These are phyloP conservation scores for Grosmannia serpens DNA, from an alignment of 2,329 filamentous ascomycete species.

Conservation along the genomic window DNA sequence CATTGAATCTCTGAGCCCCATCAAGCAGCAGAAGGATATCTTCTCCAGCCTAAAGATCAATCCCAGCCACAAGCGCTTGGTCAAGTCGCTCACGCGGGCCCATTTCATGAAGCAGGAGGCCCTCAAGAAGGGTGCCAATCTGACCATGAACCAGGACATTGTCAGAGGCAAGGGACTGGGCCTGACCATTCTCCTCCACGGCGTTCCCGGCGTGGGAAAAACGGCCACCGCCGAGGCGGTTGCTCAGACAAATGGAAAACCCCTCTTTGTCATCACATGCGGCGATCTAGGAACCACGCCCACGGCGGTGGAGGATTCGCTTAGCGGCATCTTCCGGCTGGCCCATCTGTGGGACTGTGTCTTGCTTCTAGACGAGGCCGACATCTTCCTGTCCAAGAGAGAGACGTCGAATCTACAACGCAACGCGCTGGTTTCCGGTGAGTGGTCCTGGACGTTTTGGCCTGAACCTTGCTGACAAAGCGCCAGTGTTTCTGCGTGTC, in stretches of 20 bases:
- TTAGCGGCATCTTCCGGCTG: not conserved
- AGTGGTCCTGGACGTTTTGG: not conserved
- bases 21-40: conserved; percentile 5
- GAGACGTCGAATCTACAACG: conserved; percentile 14
- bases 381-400: conserved; percentile 15
- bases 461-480: not conserved
- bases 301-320: not conserved
- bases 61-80: conserved; percentile 12
- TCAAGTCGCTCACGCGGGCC: conserved; percentile 9
- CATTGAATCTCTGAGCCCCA: conserved; percentile 1
- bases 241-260: not conserved
- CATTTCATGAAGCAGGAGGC: not conserved
- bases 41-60: conserved; percentile 15
- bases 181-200: not conserved
- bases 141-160: not conserved
- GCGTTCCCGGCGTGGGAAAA: not conserved
- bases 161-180: not conserved
- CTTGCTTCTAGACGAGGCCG: conserved; percentile 13
- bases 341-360: not conserved
- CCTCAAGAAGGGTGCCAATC: not conserved
- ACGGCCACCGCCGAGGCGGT: not conserved
- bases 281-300: not conserved
- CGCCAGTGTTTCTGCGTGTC: conserved; percentile 29
- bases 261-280: not conserved
- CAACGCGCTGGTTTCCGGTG: conserved; percentile 23